Evolutionary conservation across 495 filamentous ascomycete genomes (phyloP).

Genomic region (Penicillium desertorum): DNA sequence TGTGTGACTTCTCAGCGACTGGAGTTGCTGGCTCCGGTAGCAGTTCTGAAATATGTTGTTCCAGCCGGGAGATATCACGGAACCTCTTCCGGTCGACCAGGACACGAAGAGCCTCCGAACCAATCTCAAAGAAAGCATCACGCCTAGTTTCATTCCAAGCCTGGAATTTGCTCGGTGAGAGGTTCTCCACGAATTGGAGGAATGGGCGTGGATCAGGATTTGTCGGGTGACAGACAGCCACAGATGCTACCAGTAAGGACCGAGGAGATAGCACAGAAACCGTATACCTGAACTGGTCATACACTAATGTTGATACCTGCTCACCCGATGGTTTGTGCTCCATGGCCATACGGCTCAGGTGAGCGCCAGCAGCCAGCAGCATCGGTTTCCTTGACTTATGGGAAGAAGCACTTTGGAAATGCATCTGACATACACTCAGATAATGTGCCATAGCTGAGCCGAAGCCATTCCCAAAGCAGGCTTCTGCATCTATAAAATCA

Average conservation of each 20-base stretch:
- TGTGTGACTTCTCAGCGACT: slow-evolving; percentile 10
- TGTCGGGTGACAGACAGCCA: slow-evolving; percentile 39
- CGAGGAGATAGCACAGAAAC: slow-evolving; percentile 31
- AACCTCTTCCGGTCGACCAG: slow-evolving; percentile 34
- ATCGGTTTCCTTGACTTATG: slow-evolving; percentile 20
- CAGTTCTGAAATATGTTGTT: slow-evolving; percentile 33
- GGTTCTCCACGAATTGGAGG: slow-evolving; percentile 25
- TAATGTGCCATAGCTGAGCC: slow-evolving; percentile 34
- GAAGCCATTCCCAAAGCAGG: slow-evolving; percentile 36
- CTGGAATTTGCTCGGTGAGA: slow-evolving; percentile 19
- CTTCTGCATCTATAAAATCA: slow-evolving; percentile 37
- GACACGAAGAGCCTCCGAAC: slow-evolving; percentile 39
- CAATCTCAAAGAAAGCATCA: slow-evolving; percentile 30
- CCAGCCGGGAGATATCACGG: slow-evolving; percentile 32
- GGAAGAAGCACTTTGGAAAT: slow-evolving; percentile 15
- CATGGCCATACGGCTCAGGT: slow-evolving; percentile 28
- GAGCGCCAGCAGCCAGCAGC: slow-evolving; percentile 27
- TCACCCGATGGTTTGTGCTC: slow-evolving; percentile 19
- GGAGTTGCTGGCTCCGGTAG: slow-evolving; percentile 23
- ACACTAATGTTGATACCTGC: slow-evolving; percentile 25
- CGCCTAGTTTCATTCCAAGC: slow-evolving; percentile 23
- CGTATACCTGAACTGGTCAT: slow-evolving; percentile 33
- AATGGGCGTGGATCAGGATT: slow-evolving; percentile 35
- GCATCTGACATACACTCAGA: slow-evolving; percentile 26
- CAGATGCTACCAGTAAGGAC: slow-evolving; percentile 24